Evolutionary conservation across 495 filamentous ascomycete genomes (phyloP).

Genomic region (Hypomontagnella submonticulosa): DNA sequence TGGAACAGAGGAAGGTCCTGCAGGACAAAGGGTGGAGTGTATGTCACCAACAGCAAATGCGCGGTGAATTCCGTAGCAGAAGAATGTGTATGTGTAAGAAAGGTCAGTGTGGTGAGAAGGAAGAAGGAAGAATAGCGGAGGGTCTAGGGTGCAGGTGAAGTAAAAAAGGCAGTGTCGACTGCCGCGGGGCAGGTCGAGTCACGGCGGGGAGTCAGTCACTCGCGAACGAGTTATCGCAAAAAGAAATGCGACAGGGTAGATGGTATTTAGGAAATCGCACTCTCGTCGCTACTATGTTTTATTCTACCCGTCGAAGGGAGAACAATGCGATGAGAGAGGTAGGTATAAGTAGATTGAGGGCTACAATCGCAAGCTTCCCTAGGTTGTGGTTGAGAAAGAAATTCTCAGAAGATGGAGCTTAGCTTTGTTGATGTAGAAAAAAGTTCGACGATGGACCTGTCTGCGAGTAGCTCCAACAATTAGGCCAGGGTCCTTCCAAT

Average conservation of each 20-base stretch:
- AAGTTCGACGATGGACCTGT: slow-evolving; percentile 6
- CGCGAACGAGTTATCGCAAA: slow-evolving; percentile 6
- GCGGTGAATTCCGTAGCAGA: too few relatives aligned
- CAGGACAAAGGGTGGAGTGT: too few relatives aligned
- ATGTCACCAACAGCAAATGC: too few relatives aligned
- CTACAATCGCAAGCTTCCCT: too few relatives aligned
- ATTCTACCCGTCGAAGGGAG: not conserved
- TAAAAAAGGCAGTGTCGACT: slow-evolving; percentile 1
- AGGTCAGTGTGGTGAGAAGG: too few relatives aligned
- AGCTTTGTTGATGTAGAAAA: not conserved
- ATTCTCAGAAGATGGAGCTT: too few relatives aligned
- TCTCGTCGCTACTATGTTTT: not conserved
- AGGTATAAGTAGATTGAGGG: not conserved
- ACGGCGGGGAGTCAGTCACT: slow-evolving; percentile 34
- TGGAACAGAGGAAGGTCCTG: too few relatives aligned
- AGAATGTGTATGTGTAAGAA: too few relatives aligned
- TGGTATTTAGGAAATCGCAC: not conserved
- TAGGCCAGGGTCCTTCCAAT: slow-evolving; percentile 8
- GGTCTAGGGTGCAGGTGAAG: slow-evolving; percentile 5
- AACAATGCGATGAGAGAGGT: not conserved
- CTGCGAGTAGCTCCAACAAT: not conserved
- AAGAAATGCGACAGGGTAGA: slow-evolving; percentile 7
- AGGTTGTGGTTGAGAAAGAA: too few relatives aligned
- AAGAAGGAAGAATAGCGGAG: not conserved
- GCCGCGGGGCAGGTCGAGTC: slow-evolving; percentile 31